phyloP scores from a whole-genome alignment of 768 basidiomycete species.

The Steccherinum ochraceum region DNA sequence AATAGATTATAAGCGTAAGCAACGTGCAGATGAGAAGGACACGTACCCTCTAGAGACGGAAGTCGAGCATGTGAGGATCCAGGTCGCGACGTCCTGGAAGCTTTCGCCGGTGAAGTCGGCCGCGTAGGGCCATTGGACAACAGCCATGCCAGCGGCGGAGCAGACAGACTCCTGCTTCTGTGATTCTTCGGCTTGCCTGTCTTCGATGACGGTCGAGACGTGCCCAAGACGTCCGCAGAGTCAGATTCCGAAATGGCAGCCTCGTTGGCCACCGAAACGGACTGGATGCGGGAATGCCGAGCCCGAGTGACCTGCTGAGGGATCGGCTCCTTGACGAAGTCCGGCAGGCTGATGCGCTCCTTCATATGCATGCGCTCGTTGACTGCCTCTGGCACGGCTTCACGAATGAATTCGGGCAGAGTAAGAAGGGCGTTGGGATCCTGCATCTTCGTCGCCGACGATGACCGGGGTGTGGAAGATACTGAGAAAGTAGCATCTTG shows the following conservation, averaged over 20 bases:
- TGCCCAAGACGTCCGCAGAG: neutral
- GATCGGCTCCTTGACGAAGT: constrained; percentile 46
- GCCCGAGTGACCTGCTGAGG: constrained; percentile 14
- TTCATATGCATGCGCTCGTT: constrained; percentile 20
- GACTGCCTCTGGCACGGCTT: constrained; percentile 21
- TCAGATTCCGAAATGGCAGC: neutral
- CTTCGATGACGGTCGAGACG: neutral
- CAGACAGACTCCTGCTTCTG: constrained; percentile 30
- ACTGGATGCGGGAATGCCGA: constrained; percentile 4
- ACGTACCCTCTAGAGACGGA: constrained; percentile 20
- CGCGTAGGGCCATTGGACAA: constrained; percentile 16
- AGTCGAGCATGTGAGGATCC: constrained; percentile 22
- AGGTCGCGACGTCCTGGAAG: constrained; percentile 15
- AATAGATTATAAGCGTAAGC: neutral
- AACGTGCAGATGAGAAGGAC: neutral
- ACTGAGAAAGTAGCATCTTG: constrained; percentile 67
- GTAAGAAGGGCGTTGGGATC: constrained; percentile 38
- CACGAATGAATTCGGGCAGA: constrained; percentile 36
- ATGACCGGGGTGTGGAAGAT: constrained; percentile 4
- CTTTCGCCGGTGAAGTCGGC: constrained; percentile 10
- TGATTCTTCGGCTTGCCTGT: constrained; percentile 9
- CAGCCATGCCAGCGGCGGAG: constrained; percentile 26
- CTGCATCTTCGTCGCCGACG: constrained; percentile 1
- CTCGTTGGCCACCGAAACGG: constrained; percentile 3
- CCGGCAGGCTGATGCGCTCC: constrained; percentile 24